These are phyloP conservation scores for Leccinum sublutescens DNA, from an alignment of 768 basidiomycete species.

Conservation along the genomic window DNA sequence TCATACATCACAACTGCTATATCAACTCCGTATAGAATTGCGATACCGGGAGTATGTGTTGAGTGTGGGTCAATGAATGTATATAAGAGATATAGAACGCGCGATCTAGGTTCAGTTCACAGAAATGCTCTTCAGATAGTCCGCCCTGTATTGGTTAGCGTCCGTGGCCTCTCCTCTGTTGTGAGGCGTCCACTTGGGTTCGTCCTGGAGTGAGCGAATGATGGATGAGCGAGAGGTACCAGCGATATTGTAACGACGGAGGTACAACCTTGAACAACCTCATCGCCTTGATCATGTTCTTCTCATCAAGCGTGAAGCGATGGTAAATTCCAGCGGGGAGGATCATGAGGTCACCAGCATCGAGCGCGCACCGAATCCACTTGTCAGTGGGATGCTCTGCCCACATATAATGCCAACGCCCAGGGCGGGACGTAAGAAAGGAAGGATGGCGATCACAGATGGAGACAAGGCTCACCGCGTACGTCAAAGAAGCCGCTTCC, in stretches of 20 bases:
- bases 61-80: background rate
- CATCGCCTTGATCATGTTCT: conserved; percentile 70
- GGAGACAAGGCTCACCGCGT: conserved; percentile 52
- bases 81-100: background rate
- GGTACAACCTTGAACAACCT: conserved; percentile 76
- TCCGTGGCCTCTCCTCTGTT: conserved; percentile 66
- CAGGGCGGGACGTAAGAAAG: background rate
- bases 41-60: background rate
- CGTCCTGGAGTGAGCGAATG: conserved; percentile 57
- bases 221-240: background rate
- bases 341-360: conserved; percentile 80
- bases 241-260: background rate
- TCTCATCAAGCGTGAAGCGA: conserved; percentile 88
- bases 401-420: background rate
- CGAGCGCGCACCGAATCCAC: conserved; percentile 82
- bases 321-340: conserved; percentile 93
- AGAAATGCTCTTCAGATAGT: conserved; percentile 55
- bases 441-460: background rate
- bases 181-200: conserved; percentile 87
- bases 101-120: conserved; percentile 28
- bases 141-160: conserved; percentile 55
- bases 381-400: conserved; percentile 61
- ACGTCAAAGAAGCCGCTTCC: conserved; percentile 94
- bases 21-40: background rate
- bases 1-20: background rate